Conservation (phyloP, 371 early-diverging fungal genomes). For the Mucor saturninus region DNA sequence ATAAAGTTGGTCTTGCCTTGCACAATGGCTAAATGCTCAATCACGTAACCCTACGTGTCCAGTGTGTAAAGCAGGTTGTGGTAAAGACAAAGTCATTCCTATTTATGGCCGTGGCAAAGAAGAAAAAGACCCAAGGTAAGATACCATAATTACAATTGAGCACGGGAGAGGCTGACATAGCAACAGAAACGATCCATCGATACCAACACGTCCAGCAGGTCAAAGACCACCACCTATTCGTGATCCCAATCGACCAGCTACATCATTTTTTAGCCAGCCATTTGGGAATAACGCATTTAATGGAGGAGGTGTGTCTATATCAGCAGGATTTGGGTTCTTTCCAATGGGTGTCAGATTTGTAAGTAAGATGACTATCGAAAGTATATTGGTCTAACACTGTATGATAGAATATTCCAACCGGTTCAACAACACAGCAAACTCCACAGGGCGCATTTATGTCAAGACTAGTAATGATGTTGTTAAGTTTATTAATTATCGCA, state of each 20-base stretch:
- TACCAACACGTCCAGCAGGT: constrained; percentile 73
- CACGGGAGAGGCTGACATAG: not conserved
- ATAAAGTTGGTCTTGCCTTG: constrained; percentile 70
- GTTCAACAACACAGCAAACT: constrained; percentile 27
- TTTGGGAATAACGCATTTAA: constrained; percentile 53
- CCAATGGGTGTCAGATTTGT: constrained; percentile 72
- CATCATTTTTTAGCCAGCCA: constrained; percentile 52
- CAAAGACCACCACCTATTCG: constrained; percentile 69
- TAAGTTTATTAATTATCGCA: constrained; percentile 64
- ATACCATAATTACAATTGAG: not conserved
- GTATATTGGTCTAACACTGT: not conserved
- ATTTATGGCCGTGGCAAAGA: constrained; percentile 80
- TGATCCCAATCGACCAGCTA: constrained; percentile 52
- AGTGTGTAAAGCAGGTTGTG: constrained; percentile 81
- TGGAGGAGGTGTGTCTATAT: constrained; percentile 56
- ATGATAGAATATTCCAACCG: constrained; percentile 39
- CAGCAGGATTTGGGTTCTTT: constrained; percentile 59
- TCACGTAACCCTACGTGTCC: constrained; percentile 73
- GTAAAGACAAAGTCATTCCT: constrained; percentile 79
- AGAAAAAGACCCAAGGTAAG: constrained; percentile 71
- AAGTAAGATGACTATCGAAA: constrained; percentile 16
- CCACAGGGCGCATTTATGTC: constrained; percentile 70
- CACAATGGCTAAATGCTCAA: constrained; percentile 74
- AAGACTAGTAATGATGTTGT: constrained; percentile 71
- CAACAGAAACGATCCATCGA: constrained; percentile 42